Evolutionary conservation across 768 basidiomycete genomes (phyloP), one percentile per base, ranked within the genome.

Genomic region (Mycena leptocephala): DNA sequence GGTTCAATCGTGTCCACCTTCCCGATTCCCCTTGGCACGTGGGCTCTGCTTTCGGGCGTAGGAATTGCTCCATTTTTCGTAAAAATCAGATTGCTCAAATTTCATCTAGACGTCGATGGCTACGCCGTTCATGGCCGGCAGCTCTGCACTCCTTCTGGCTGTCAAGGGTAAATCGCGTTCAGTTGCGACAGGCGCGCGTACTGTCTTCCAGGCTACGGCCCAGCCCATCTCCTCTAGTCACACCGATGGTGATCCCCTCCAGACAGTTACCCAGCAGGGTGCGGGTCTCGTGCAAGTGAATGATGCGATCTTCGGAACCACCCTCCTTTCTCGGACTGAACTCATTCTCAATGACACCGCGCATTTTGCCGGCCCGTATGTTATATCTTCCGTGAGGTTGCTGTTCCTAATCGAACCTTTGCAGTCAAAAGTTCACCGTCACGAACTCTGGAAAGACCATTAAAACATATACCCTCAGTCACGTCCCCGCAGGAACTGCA

Each of bases 331-430:
- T 8, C 92, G 92, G 5, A 87, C 88, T 20, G 89, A 93, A 79
- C 84, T 94, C 24, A 78, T 90, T 53, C 82, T 93, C 46, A 94
- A 95, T 77, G 93, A 94, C 80, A 94, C 93, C 3, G 88, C 90
- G 13, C 85, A 92, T 79, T 90, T 91, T 81, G 83, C 85, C 64
- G 81, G 83, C 35, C 61, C 81, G 89, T 90, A 79, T 72, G 89
- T 84, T 22, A 61, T 37, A 6, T 35, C 6, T 74, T 32, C 68
- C 14, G 75, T 83, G 46, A 66, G 37, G 26, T 22, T 33, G 1
- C 26, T 56, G 22, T 53, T n/a, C 24, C 51, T 32, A 65, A 55
- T 39, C 71, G 28, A 32, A 37, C 32, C 11, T 16, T 1, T 68
- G 10, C 75, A 90, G 90, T 9, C 89, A 90, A 79, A 86, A 83